Evolutionary conservation across 2,329 filamentous ascomycete genomes (phyloP).

Genomic region (Aspergillus latus): DNA sequence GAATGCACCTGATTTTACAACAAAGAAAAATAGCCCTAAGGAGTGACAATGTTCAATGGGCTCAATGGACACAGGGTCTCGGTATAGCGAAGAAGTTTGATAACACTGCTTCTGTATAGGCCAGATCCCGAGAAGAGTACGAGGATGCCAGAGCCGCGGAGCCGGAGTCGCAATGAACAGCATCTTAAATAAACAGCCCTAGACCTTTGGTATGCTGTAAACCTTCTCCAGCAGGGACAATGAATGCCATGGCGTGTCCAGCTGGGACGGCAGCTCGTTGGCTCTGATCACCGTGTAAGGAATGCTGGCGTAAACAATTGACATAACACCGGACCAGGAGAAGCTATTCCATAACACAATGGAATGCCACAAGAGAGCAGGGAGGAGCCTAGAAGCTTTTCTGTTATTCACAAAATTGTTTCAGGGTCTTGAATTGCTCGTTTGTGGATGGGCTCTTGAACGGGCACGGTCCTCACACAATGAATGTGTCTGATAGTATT

Average conservation of each 20-base stretch:
- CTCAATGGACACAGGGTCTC: background rate
- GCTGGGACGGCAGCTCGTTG: background rate
- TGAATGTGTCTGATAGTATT: background rate
- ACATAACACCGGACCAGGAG: background rate
- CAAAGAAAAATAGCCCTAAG: background rate
- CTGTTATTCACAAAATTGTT: background rate
- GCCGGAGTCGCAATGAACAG: background rate
- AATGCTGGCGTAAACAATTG: slow-evolving; percentile 7
- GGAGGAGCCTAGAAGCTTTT: too few species aligned
- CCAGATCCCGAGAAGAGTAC: background rate
- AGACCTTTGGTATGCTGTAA: slow-evolving; percentile 8
- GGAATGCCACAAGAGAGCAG: too few species aligned
- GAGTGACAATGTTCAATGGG: slow-evolving; percentile 6
- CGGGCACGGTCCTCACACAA: background rate
- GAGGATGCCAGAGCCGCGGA: background rate
- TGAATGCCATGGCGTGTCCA: slow-evolving; percentile 2
- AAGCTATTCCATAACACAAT: too few species aligned
- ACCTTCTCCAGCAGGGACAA: background rate
- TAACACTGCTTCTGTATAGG: slow-evolving; percentile 4
- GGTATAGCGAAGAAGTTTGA: background rate
- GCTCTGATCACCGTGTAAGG: background rate
- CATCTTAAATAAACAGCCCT: slow-evolving; percentile 7
- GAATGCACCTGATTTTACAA: slow-evolving; percentile 2
- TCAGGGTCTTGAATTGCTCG: background rate
- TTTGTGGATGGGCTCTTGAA: background rate